A percentile compares a stretch with the other conserved stretches of the same genome.
These are phyloP conservation scores for Apophysomyces elegans DNA, from an alignment of 371 early-diverging fungal genomes.

Conservation along the genomic window DNA sequence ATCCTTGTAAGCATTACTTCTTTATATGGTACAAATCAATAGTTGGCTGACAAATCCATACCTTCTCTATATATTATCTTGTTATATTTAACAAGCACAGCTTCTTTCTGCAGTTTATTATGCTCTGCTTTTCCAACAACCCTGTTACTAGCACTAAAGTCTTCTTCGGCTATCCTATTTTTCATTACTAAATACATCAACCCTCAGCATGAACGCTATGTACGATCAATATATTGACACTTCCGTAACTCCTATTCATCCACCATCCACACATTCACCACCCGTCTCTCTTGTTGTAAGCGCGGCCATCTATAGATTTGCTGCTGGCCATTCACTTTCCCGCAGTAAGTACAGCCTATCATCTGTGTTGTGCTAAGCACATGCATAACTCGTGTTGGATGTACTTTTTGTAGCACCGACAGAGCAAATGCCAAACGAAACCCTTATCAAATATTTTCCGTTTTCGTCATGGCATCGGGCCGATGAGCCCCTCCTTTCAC, in stretches of 20 bases:
- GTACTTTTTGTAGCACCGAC: constrained; percentile 6
- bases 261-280: not conserved
- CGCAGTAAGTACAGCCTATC: constrained; percentile 4
- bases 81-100: not conserved
- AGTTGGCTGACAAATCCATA: not conserved
- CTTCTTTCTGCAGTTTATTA: not conserved
- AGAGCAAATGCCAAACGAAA: constrained; percentile 2
- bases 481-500: not conserved
- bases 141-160: constrained; percentile 2
- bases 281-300: not conserved
- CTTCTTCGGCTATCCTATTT: constrained; percentile 1
- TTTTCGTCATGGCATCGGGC: not conserved
- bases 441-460: constrained; percentile 8
- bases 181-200: constrained; percentile 5
- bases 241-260: not conserved
- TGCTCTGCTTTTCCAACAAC: constrained; percentile 5
- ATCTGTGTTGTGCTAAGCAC: not conserved
- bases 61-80: not conserved
- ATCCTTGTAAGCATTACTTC: not conserved
- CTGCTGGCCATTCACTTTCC: not conserved
- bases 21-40: not conserved
- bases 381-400: constrained; percentile 7
- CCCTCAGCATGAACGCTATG: not conserved
- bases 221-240: constrained; percentile 5
- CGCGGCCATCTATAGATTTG: constrained; percentile 7